These are phyloP conservation scores for sorghum (Sorghum bicolor) DNA, from an alignment of 176 grass and related monocot genomes.

Conservation along the genomic window Sorghum_bicolor_NCBIv3 NC_012872.2:51827501-51828000, in stretches of 20 bases:
- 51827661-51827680: background rate
- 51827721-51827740: background rate
- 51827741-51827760: background rate
- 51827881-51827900: constrained; percentile 52
- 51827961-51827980: constrained; percentile 62
- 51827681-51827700: background rate
- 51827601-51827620: background rate
- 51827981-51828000: background rate
- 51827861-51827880: constrained; percentile 64
- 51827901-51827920: constrained; percentile 80
- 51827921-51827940: constrained; percentile 74
- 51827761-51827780: background rate
- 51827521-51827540: constrained; percentile 2
- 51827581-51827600: background rate
- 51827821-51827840: constrained; percentile 26
- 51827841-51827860: constrained; percentile 79
- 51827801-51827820: background rate
- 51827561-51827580: background rate
- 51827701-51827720: background rate
- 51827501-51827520: background rate
- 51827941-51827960: constrained; percentile 61
- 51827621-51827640: background rate
- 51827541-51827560: background rate
- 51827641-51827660: background rate
- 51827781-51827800: background rate